Base-by-base conservation (phyloP, 2,329 filamentous ascomycete genomes). In the Verticillium zaregamsianum region DNA sequence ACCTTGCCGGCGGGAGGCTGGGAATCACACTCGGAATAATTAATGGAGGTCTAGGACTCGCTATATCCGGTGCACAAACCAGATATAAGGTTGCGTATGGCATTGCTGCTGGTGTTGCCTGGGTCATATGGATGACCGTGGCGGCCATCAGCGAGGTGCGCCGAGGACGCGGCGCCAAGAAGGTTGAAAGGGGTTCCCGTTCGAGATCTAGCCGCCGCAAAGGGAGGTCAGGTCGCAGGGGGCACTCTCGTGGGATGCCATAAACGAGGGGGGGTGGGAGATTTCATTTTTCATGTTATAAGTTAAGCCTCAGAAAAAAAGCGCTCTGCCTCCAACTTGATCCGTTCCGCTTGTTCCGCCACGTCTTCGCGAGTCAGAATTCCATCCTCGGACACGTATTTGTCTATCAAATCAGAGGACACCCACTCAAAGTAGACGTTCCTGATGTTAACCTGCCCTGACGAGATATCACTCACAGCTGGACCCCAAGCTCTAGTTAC, bases 391-490 rank as follows among this genome's bases (percentile, higher is more conserved):
- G 81, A 84, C 35, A 86, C 71, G 66, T 86, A 88, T 0, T 72
- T 71, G 67, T 87, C 79, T 6, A 88, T 74, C 52, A 86, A 68
- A 9, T 68, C 62, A 0, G 79, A 69, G 2, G 82, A 77, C 52
- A 87, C 76, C 85, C 84, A 88, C 73, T 89, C 86, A 57, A 88
- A 87, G 63, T 85, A 86, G n/a, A 82, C 68, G 66, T 84, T 84
- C 49, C 71, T 76, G 58, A 83, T 73, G 17, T 66, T 63, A 14
- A 80, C 65, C n/a, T 65, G 61, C 23, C n/a, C 20, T 25, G n/a
- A 33, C 45, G 56, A 7, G 61, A 64, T 7, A 66, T 68, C 39
- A 14, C 17, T 14, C 31, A 32, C 33, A 23, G 45, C 17, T 68
- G 59, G 23, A 45, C 20, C 61, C 86, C 86, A 89, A 1, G 72